Base-by-base conservation (phyloP, 345 rosid species). In the Populus tremula region DNA sequence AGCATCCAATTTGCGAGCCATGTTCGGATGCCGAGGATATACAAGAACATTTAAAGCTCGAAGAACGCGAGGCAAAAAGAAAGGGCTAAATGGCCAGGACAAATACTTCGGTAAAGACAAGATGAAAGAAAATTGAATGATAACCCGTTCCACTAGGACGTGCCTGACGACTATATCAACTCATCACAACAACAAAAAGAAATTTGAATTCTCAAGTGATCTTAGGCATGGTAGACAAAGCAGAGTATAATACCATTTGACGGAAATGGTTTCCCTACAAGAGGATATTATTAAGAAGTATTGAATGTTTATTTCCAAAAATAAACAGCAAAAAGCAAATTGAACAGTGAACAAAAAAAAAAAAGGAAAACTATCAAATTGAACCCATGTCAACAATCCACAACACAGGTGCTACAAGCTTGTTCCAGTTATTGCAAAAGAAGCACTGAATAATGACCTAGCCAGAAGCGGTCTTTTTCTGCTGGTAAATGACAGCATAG, bases 401-500 rank as follows among this genome's bases (percentile, higher is more conserved):
- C 76, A 59, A 66, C 41, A 54, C 47, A 74, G 41, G 69, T 35
- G 54, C 25, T 76, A 56, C 67, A 62, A 63, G 53, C 54, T 67
- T 67, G 78, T 43, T 70, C 66, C 74, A 49, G 73, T 83, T 85
- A 80, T 82, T 85, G 80, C 81, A 62, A 7, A 49, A 14, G 25
- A 80, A 74, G 72, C 54, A 23, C 25, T 8, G 59, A 16, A 43
- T 31, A 43, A 8, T 62, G 67, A 68, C 80, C 85, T 74, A 91
- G 81, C 73, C 89, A 25, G 99, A 96, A 20, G 91, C 88, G 11
- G 97, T 87, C 92, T 92, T 96, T 73, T 86, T 93, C 89, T 93
- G 99, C 92, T 93, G 99, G 90, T 92, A 96, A 78, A 92, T 79
- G 53, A 96, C 97, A 8, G 99, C 99, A 49, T 84, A 96, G 59